These are phyloP conservation scores for Bigelowiella natans DNA, from an alignment of 78 protist genomes.

Conservation along the genomic window DNA sequence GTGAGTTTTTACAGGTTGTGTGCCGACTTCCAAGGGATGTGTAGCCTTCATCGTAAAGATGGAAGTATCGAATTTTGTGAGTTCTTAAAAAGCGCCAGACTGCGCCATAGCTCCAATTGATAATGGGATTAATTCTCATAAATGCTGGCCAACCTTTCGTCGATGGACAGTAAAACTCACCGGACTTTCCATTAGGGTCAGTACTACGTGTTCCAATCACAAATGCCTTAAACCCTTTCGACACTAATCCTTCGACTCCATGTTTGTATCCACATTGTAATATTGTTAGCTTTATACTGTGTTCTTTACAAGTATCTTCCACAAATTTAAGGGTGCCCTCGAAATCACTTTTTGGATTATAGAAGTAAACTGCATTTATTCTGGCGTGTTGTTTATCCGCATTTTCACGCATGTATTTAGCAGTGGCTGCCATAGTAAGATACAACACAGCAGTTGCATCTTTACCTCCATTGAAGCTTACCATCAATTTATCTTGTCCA, in stretches of 20 bases:
- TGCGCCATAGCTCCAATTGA: slow-evolving; percentile 28
- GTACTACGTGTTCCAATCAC: background rate
- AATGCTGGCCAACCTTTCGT: background rate
- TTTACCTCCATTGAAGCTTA: slow-evolving; percentile 27
- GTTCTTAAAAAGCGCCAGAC: slow-evolving; percentile 50
- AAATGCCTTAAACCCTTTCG: background rate
- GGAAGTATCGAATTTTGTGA: slow-evolving; percentile 40
- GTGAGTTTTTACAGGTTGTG: background rate
- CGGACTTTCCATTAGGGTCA: background rate
- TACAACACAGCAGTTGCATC: slow-evolving; percentile 22
- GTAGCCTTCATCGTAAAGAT: slow-evolving; percentile 38
- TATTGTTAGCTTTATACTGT: no score
- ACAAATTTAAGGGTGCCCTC: background rate
- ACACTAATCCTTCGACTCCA: background rate
- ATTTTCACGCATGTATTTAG: background rate
- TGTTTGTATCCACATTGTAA: background rate
- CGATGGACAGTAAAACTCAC: background rate
- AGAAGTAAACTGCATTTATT: background rate
- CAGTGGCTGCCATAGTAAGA: slow-evolving; percentile 22
- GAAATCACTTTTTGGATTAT: background rate
- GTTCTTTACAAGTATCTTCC: background rate
- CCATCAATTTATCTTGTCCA: no score
- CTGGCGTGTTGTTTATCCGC: background rate
- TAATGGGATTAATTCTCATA: slow-evolving; percentile 3
- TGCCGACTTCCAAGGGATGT: slow-evolving; percentile 44